Base-by-base conservation (phyloP, 2,329 filamentous ascomycete species). In the Sarocladium kiliense region DNA sequence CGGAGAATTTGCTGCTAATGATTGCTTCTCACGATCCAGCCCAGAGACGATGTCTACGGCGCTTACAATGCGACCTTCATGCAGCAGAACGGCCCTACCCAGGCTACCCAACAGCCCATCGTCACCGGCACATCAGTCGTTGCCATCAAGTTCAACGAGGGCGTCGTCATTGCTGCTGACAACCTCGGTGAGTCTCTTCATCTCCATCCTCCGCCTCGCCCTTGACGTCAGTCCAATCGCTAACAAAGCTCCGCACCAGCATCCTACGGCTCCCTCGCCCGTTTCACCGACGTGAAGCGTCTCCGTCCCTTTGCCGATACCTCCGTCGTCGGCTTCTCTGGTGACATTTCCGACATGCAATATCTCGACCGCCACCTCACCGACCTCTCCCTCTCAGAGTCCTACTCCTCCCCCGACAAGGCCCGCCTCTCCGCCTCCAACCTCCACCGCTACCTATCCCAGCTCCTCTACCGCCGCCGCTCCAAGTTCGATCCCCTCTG, bases 261-360 rank as follows among this genome's bases (percentile, higher is more conserved):
- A 63, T 99, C 94, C 57, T 99, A 99, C 74, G 94, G 94, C 71
- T 97, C 94, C 56, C 89, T 93, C 62, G 93, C 94, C 58, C 91
- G 94, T 69, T 99, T 97, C 81, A 92, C 89, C 66, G 89, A 97
- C 72, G 91, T 97, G 70, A 95, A 97, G 77, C 92, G 94, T 68
- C 87, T 99, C 63, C 91, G 91, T 65, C 82, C 85, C 64, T 97
- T 97, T 74, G 90, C 91, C 74, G 80, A 86, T 62, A 84, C 86
- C 61, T 86, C 91, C 27, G 83, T 97, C 58, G 81, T 99, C 67
- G 94, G 94, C 66, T 96, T 97, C 76, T 91, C 91, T 71, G 94
- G 94, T 71, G 94, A 99, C 77, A 87, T 99, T 65, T 96, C 90
- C 61, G 94, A 99, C 78, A 97, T 99, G 94, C 94, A 99, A 79